Evolutionary conservation across 352 stramenopile species (phyloP), one percentile per base, ranked within the genome.

Genomic region (Phytopythium kandeliae): DNA sequence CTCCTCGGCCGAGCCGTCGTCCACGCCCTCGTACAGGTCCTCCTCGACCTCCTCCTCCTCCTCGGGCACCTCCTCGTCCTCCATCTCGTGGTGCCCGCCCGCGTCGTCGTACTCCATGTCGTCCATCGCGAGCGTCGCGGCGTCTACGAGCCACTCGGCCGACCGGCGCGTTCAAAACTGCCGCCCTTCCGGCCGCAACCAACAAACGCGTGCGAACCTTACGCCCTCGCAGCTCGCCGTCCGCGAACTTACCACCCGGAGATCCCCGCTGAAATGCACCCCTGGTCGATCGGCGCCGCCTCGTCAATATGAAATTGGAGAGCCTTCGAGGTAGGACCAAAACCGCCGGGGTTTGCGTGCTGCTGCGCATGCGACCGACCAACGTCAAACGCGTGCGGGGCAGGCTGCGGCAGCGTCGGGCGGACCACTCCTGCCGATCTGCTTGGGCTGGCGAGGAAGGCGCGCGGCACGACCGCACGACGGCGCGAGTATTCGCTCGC

Each of bases 91-190:
- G 68, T 74, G 65, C 48, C 69, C 63, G 40, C 62, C 74, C 3
- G 68, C 83, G 65, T 91, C 77, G 62, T 93, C 83, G 51, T 90
- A 91, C 31, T 93, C 82, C 74, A 86, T 86, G 65, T 93, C 82
- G 65, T 93, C 82, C 82, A 93, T 93, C 19, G 11, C n/a, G n/a
- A n/a, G n/a, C n/a, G n/a, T n/a, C n/a, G n/a, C n/a, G n/a, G n/a
- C n/a, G n/a, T 10, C 11, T 17, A 16, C 38, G 19, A 3, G 24
- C 43, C 26, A 4, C 40, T 46, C 40, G 15, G 6, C 40, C 11
- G 5, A 22, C 13, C 11, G 30, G 17, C 45, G 30, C 33, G 30
- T 51, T 51, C 45, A 40, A 51, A 51, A 51, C 45, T 51, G 45
- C 45, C 26, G n/a, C 26, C 26, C 19, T 25, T 25, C 36, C 17